Evolutionary conservation across 768 basidiomycete species (phyloP).

Genomic region (Galerina marginata): DNA sequence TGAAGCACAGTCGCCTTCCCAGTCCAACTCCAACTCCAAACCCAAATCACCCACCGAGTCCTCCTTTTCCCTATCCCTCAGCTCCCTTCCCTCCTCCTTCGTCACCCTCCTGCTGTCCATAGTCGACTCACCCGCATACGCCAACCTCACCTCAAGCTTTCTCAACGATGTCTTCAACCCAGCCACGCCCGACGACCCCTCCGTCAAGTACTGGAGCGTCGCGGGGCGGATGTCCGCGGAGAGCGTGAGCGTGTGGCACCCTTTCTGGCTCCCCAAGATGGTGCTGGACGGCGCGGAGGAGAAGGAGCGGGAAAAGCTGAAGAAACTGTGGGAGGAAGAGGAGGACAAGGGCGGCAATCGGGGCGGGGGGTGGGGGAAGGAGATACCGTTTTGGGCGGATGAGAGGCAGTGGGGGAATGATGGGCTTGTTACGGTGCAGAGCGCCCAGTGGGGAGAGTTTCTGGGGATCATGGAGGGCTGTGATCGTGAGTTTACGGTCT

Average conservation of each 20-base stretch:
- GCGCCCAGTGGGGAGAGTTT: slow-evolving; percentile 96
- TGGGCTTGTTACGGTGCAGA: slow-evolving; percentile 89
- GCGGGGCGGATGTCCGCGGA: slow-evolving; percentile 69
- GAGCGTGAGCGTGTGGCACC: slow-evolving; percentile 81
- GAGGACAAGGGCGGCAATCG: slow-evolving; percentile 15
- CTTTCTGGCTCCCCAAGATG: slow-evolving; percentile 96
- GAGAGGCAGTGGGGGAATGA: slow-evolving; percentile 84
- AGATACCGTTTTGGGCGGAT: slow-evolving; percentile 50
- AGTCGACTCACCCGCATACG: slow-evolving; percentile 96
- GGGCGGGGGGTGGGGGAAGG: slow-evolving; percentile 5
- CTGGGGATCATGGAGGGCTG: slow-evolving; percentile 87
- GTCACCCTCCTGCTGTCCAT: slow-evolving; percentile 86
- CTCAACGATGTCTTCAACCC: slow-evolving; percentile 85
- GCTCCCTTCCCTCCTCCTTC: slow-evolving; percentile 80
- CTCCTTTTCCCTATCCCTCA: slow-evolving; percentile 53
- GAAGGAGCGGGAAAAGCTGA: slow-evolving; percentile 52
- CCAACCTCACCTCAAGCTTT: slow-evolving; percentile 87
- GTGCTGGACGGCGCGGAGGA: slow-evolving; percentile 88
- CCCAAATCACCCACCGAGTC: slow-evolving; percentile 34
- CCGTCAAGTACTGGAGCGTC: slow-evolving; percentile 91
- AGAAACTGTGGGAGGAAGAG: slow-evolving; percentile 41
- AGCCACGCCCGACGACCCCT: slow-evolving; percentile 73
- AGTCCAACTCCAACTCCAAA: slow-evolving; percentile 21
- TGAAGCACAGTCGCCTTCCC: not conserved
- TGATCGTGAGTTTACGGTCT: slow-evolving; percentile 60